These are phyloP conservation scores for Penicillium rolfsii DNA, from an alignment of 2,329 filamentous ascomycete species.

Conservation along the genomic window DNA sequence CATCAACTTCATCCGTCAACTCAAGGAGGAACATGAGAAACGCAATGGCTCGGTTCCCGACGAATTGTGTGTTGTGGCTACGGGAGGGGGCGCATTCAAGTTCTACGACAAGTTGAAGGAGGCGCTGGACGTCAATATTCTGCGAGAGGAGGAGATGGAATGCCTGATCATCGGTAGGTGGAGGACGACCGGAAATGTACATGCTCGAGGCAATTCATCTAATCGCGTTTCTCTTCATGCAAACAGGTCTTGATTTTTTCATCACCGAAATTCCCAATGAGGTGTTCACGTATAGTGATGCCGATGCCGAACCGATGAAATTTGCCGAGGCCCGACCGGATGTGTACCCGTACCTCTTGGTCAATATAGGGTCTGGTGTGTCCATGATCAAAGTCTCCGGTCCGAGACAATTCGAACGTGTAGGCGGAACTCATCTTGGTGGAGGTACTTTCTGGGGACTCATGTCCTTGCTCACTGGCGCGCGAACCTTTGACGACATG, in stretches of 20 bases:
- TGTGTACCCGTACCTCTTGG: constrained; percentile 94
- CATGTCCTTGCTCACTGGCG: constrained; percentile 87
- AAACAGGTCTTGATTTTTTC: constrained; percentile 89
- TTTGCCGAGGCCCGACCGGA: constrained; percentile 77
- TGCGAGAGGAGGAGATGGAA: constrained; percentile 97
- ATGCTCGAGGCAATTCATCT: background rate
- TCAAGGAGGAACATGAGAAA: constrained; percentile 79
- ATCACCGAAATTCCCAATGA: constrained; percentile 96
- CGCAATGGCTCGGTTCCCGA: constrained; percentile 70
- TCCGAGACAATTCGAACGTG: constrained; percentile 81
- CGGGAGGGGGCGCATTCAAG: constrained; percentile 93
- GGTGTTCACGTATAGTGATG: constrained; percentile 94
- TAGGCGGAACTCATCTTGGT: constrained; percentile 91
- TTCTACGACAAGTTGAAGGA: constrained; percentile 91
- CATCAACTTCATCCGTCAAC: constrained; percentile 83
- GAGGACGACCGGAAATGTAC: constrained; percentile 3
- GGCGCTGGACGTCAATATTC: constrained; percentile 80
- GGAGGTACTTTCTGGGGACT: constrained; percentile 98
- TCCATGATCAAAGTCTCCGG: constrained; percentile 97
- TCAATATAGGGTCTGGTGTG: constrained; percentile 97
- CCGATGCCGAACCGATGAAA: constrained; percentile 81
- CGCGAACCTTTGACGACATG: constrained; percentile 97
- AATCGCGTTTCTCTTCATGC: background rate
- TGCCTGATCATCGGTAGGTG: constrained; percentile 85
- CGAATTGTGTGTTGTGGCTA: constrained; percentile 90